Evolutionary conservation across 495 filamentous ascomycete species (phyloP).

Genomic region (Polyplosphaeria fusca): DNA sequence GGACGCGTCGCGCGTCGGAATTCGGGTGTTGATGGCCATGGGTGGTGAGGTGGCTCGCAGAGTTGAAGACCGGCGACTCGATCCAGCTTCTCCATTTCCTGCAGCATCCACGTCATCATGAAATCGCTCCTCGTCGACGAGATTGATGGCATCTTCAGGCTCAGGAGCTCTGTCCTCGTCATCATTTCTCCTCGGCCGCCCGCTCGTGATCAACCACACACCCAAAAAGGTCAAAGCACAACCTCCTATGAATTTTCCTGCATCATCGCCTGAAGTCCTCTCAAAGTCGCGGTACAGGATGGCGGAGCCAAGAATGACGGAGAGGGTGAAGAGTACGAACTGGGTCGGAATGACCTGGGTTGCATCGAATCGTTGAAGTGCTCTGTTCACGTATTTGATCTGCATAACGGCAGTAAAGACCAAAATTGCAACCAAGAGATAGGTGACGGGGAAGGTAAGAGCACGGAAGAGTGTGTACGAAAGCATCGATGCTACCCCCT

Average conservation of each 20-base stretch:
- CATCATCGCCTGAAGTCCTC: constrained; percentile 63
- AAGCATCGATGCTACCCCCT: constrained; percentile 90
- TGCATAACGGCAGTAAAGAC: constrained; percentile 86
- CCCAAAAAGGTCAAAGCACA: constrained; percentile 89
- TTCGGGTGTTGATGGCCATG: constrained; percentile 3
- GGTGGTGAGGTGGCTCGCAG: constrained; percentile 21
- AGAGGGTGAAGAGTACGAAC: constrained; percentile 94
- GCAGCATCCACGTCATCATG: constrained; percentile 29
- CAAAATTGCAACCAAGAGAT: constrained; percentile 73
- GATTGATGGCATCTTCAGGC: constrained; percentile 30
- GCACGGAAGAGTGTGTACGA: constrained; percentile 83
- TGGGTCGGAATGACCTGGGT: constrained; percentile 97
- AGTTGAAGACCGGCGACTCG: constrained; percentile 20
- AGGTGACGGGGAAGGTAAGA: constrained; percentile 87
- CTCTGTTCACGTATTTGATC: constrained; percentile 92
- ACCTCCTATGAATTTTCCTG: constrained; percentile 80
- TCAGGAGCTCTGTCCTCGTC: constrained; percentile 49
- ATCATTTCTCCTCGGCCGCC: constrained; percentile 49
- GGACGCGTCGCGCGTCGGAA: not conserved
- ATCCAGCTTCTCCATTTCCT: not conserved
- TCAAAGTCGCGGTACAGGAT: constrained; percentile 93
- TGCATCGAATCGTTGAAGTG: constrained; percentile 89
- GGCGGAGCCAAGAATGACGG: constrained; percentile 89
- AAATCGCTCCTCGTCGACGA: constrained; percentile 27
- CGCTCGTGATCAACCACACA: constrained; percentile 88